Percentiles rank a stretch among this genome's conserved stretches.
These are phyloP conservation scores for Penicillium atrosanguineum DNA, from an alignment of 495 filamentous ascomycete genomes.

Conservation along the genomic window DNA sequence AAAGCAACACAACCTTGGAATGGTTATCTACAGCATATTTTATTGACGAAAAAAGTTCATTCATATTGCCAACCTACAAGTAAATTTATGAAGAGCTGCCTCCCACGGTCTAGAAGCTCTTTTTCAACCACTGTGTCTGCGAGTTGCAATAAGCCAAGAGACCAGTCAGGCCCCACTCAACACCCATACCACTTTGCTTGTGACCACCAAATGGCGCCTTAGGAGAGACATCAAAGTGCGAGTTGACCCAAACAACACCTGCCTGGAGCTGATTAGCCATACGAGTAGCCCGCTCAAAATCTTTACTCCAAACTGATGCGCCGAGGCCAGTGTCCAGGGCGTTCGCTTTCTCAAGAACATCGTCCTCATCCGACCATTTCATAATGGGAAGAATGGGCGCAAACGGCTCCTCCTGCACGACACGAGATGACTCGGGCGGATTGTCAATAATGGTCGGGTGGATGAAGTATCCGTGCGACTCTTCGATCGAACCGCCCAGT, in stretches of 20 bases:
- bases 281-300: conserved; percentile 44
- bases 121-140: conserved; percentile 33
- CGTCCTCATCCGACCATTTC: conserved; percentile 55
- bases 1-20: no score
- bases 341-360: conserved; percentile 58
- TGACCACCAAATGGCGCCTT: conserved; percentile 61
- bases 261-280: conserved; percentile 51
- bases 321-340: conserved; percentile 53
- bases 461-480: conserved; percentile 51
- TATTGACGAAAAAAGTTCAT: no score
- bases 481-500: conserved; percentile 28
- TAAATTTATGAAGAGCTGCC: background rate
- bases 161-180: conserved; percentile 59
- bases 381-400: conserved; percentile 57
- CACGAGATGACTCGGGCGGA: conserved; percentile 50
- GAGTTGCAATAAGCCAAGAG: conserved; percentile 57
- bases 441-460: conserved; percentile 58
- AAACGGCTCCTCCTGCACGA: conserved; percentile 49
- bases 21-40: no score
- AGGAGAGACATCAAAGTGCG: conserved; percentile 43
- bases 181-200: conserved; percentile 64
- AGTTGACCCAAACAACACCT: conserved; percentile 58
- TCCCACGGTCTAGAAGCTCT: background rate
- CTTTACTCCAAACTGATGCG: conserved; percentile 51
- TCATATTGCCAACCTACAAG: no score